Conservation (phyloP, 164 flowering plant genomes). For the Kingdonia uniflora region DNA sequence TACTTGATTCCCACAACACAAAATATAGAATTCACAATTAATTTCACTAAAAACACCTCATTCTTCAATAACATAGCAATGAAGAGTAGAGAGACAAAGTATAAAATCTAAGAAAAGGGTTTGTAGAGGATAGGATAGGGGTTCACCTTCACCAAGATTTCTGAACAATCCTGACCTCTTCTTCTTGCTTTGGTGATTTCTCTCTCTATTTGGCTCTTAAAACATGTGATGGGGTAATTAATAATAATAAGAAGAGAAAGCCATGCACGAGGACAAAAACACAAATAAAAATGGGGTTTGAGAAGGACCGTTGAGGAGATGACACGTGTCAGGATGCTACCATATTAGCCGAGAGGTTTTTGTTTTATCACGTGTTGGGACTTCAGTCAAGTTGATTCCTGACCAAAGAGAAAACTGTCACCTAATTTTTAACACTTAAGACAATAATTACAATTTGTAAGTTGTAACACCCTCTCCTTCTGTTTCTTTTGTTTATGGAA, state of each 20-base stretch:
- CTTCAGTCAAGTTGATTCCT: background rate
- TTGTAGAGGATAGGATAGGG: constrained; percentile 48
- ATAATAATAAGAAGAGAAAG: constrained; percentile 7
- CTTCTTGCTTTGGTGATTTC: constrained; percentile 19
- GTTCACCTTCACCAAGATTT: constrained; percentile 21
- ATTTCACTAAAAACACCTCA: background rate
- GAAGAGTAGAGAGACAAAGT: background rate
- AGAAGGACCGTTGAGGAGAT: constrained; percentile 13
- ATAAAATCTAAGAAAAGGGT: background rate
- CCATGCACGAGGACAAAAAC: constrained; percentile 22
- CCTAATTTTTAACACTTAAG: no score
- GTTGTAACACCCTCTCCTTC: no score
- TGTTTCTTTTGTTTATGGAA: no score
- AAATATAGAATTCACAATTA: constrained; percentile 3
- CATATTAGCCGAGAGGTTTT: constrained; percentile 9
- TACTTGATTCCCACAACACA: no score
- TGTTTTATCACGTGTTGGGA: constrained; percentile 17
- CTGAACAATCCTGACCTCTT: constrained; percentile 52
- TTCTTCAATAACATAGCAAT: background rate
- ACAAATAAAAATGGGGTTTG: constrained; percentile 2
- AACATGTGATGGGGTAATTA: constrained; percentile 14
- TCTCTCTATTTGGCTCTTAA: constrained; percentile 13
- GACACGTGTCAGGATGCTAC: constrained; percentile 29
- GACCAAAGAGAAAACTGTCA: background rate
- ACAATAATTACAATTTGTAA: no score